Base-by-base conservation (phyloP, 805 yeast species). In the Pichia manshurica region DNA sequence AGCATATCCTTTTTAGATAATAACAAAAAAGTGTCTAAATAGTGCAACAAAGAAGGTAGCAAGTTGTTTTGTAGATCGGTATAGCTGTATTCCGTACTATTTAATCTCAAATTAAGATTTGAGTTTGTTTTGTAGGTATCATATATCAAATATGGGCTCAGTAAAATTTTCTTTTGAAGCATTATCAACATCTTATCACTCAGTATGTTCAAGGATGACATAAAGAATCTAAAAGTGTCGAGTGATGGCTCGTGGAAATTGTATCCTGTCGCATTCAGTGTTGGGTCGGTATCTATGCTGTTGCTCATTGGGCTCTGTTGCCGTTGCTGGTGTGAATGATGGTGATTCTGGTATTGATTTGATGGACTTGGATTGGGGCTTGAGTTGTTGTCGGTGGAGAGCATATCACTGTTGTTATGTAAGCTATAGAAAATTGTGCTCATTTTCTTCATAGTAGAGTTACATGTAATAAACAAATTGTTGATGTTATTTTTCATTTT, bases 31-130 rank as follows among this genome's bases (percentile, higher is more conserved):
- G 77, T 78, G 54, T 75, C 75, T 52, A 79, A 62, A 53, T 77
- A 78, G 54, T 79, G 84, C 39, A 79, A 56, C 10, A 79, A 68
- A 1, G 81, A 72, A 1, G 84, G 83, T 33, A 79, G 69, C 50
- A 79, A 61, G 59, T 78, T 79, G 53, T 69, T 74, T 17, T 74
- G 68, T 49, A 79, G 59, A 57, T 77, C 77, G 39, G 71, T 77
- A 53, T 77, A 79, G 5, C 73, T 65, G 59, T 78, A 79, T 16
- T 46, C 48, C 12, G 23, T 28, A 19, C 40, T 21, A 0, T 21
- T 41, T 12, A 57, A 34, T 20, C 44, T 51, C 35, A 59, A 45
- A 36, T 58, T 56, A 19, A 56, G 34, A 39, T 48, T 54, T 20
- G 48, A 28, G 13, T 49, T 47, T 22, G 52, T 32, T 13, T 43